Percentiles rank a stretch among this genome's conserved stretches.
These are phyloP conservation scores for Aureobasidium sp. DNA, from an alignment of 2,329 filamentous ascomycete genomes.

Conservation along the genomic window DNA sequence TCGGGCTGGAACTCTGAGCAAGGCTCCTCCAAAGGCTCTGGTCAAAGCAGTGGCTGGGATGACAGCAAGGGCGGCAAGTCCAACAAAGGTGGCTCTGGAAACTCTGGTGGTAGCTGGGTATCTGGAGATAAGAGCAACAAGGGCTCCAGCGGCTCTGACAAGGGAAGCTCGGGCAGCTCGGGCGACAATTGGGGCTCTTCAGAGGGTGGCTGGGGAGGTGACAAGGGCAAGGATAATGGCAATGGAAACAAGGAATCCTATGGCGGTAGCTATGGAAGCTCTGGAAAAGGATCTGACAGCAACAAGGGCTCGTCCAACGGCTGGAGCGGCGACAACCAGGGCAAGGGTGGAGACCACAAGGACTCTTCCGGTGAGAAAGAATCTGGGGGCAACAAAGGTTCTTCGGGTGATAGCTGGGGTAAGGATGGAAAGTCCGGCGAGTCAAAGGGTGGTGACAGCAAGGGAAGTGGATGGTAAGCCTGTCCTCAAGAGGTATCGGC, in stretches of 20 bases:
- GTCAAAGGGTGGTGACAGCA: background rate
- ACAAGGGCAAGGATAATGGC: background rate
- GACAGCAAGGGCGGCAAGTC: background rate
- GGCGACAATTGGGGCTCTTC: background rate
- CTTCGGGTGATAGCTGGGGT: no score
- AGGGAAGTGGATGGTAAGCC: background rate
- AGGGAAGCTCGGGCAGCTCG: background rate
- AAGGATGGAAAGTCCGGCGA: background rate
- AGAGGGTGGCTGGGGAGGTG: background rate
- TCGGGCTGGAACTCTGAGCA: background rate
- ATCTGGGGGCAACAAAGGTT: background rate
- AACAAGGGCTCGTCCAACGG: background rate
- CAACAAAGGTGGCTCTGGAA: background rate
- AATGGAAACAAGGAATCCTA: background rate
- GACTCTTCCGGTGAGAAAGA: background rate
- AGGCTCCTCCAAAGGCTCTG: background rate
- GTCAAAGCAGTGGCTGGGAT: background rate
- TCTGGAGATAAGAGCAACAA: background rate
- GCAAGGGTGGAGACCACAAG: background rate
- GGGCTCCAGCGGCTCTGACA: background rate
- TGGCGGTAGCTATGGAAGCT: background rate
- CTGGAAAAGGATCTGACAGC: background rate
- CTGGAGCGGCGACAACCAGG: background rate
- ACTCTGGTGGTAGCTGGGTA: background rate
- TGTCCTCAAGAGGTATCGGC: background rate